Base-by-base conservation (phyloP, 1,284 basidiomycete genomes). In the Ustanciosporium gigantosporum region DNA sequence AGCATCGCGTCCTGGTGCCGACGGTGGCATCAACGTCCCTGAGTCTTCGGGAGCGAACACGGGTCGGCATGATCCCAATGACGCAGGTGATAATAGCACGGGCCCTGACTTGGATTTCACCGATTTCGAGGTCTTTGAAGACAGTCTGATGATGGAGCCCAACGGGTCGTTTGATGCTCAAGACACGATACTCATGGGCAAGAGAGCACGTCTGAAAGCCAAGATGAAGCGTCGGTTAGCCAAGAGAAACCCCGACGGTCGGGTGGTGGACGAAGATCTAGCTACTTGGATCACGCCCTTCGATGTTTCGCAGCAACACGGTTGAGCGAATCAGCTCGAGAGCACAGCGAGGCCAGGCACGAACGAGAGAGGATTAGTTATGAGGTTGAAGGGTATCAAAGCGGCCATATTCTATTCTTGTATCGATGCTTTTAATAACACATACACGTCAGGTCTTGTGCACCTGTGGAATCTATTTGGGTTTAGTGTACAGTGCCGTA, bases 241-340 rank as follows among this genome's bases (percentile, higher is more conserved):
- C n/a, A 70, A 70, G 46, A 37, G 68, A 23, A 46, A 35, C 15
- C 39, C 57, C n/a, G 68, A 70, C 27, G 57, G 60, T 3, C 48
- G 46, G 17, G 37, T 66, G 19, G 66, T 71, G 9, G 64, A 70
- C 29, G 59, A 71, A 32, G 66, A 71, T 24, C 56, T 71, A 25
- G 58, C 56, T 7, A 44, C 59, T 1, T 67, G 69, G 62, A 70
- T 71, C 55, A 71, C 66, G 3, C 66, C 66, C 0, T 69, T 66
- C 32, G 64, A 69, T 27, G 38, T 69, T 3, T 47, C 56, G 2
- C 37, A 69, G 40, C 64, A 64, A 11, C 14, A 19, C 25, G 62
- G 57, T 3, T 52, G 32, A 46, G 36, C 21, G 17, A n/a, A n/a
- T n/a, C n/a, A n/a, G n/a, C n/a, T n/a, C n/a, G n/a, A n/a, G n/a